phyloP scores from a whole-genome alignment of 208 protist genomes.

The Trypanosoma theileri region DNA sequence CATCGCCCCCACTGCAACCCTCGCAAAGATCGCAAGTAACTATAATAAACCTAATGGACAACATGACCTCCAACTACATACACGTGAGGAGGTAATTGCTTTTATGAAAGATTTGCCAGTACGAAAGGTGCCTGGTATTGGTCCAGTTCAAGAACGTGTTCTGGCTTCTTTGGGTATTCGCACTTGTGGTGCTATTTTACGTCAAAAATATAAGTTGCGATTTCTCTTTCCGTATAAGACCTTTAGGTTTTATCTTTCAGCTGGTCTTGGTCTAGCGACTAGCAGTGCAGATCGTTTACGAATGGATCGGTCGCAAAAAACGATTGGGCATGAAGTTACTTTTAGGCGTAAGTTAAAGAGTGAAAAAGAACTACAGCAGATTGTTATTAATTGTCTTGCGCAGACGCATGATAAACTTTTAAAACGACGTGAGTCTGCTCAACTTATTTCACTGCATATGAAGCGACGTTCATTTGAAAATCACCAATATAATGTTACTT shows the following conservation, averaged over 20 bases:
- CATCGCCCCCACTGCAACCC: conserved; percentile 79
- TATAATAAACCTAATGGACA: conserved; percentile 95
- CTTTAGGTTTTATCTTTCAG: conserved; percentile 70
- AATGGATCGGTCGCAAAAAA: conserved; percentile 48
- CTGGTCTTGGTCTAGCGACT: conserved; percentile 69
- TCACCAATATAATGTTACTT: conserved; percentile 57
- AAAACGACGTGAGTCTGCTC: conserved; percentile 45
- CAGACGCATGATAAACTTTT: conserved; percentile 58
- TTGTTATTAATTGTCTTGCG: conserved; percentile 54
- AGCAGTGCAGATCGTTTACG: conserved; percentile 44
- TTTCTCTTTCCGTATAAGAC: conserved; percentile 80
- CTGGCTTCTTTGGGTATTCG: conserved; percentile 73
- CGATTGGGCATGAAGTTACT: conserved; percentile 76
- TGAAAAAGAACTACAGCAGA: conserved; percentile 47
- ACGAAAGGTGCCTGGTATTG: conserved; percentile 82
- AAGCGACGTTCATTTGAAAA: conserved; percentile 77
- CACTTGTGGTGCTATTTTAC: conserved; percentile 75
- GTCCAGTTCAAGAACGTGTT: conserved; percentile 65
- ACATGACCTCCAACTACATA: conserved; percentile 80
- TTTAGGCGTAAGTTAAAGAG: conserved; percentile 62
- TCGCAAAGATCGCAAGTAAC: conserved; percentile 93
- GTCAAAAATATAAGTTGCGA: conserved; percentile 63
- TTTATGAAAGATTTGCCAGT: conserved; percentile 78
- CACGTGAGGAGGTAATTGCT: conserved; percentile 71
- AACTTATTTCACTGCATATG: conserved; percentile 56